Conservation (phyloP, 345 rosid genomes). For the Turnera subulata region DNA sequence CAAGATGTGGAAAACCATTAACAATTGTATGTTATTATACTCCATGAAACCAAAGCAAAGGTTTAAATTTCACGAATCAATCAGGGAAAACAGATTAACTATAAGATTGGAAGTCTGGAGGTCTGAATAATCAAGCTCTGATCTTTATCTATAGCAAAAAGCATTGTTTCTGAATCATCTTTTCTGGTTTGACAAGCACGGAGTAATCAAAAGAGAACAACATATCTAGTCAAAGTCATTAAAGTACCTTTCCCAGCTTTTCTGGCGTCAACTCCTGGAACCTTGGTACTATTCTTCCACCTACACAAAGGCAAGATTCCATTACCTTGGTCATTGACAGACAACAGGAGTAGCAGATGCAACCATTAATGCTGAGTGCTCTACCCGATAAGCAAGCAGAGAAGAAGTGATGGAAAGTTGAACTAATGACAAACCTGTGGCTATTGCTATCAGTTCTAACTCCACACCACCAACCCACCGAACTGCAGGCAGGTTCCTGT, state of each 20-base stretch:
- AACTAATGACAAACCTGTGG: constrained; percentile 58
- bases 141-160: background rate
- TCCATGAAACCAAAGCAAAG: too few relatives aligned
- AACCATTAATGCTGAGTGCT: constrained; percentile 1
- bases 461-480: constrained; percentile 99
- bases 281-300: constrained; percentile 96
- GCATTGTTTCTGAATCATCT: background rate
- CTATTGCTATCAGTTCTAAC: constrained; percentile 94
- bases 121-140: background rate
- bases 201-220: background rate
- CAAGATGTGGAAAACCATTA: too few relatives aligned
- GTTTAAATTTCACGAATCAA: background rate
- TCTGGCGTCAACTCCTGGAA: constrained; percentile 95
- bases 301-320: constrained; percentile 32
- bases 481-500: constrained; percentile 94
- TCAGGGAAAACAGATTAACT: background rate
- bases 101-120: background rate
- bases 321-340: constrained; percentile 13
- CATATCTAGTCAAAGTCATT: background rate
- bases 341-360: background rate
- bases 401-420: background rate
- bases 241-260: constrained; percentile 70
- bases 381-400: background rate
- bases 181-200: background rate
- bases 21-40: too few relatives aligned